phyloP scores from a whole-genome alignment of 768 basidiomycete genomes.

The Xerocomellus intermedius region DNA sequence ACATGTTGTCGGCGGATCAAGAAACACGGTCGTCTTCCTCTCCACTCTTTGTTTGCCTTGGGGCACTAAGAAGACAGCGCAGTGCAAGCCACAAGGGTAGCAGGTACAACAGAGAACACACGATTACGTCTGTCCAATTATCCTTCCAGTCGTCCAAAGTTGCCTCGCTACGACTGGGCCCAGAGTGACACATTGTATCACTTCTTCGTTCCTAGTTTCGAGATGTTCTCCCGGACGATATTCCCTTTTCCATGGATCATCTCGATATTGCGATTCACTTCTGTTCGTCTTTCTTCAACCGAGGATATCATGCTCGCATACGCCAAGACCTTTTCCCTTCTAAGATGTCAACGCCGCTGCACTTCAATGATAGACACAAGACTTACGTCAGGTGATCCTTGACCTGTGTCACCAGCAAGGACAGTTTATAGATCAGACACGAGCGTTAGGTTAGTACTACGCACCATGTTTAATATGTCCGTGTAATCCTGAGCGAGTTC shows the following conservation, averaged over 20 bases:
- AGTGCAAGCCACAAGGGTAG: neutral
- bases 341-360: conserved; percentile 2
- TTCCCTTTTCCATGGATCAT: conserved; percentile 16
- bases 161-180: neutral
- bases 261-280: conserved; percentile 20
- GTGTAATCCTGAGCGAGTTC: conserved; percentile 18
- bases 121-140: neutral
- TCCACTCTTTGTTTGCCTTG: neutral
- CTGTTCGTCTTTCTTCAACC: conserved; percentile 21
- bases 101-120: neutral
- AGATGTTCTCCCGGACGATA: conserved; percentile 24
- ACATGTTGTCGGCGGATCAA: neutral
- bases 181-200: neutral
- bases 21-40: neutral
- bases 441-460: neutral
- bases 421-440: neutral
- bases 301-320: conserved; percentile 20
- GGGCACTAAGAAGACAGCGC: neutral
- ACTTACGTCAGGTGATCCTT: conserved; percentile 31
- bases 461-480: conserved; percentile 24
- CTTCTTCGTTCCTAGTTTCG: conserved; percentile 16
- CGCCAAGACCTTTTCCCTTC: conserved; percentile 22
- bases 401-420: conserved; percentile 12
- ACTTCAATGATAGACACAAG: neutral
- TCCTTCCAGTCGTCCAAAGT: neutral